These are phyloP conservation scores for Cyclotella kingstonii DNA, from an alignment of 108 stramenopile species.

Conservation along the genomic window DNA sequence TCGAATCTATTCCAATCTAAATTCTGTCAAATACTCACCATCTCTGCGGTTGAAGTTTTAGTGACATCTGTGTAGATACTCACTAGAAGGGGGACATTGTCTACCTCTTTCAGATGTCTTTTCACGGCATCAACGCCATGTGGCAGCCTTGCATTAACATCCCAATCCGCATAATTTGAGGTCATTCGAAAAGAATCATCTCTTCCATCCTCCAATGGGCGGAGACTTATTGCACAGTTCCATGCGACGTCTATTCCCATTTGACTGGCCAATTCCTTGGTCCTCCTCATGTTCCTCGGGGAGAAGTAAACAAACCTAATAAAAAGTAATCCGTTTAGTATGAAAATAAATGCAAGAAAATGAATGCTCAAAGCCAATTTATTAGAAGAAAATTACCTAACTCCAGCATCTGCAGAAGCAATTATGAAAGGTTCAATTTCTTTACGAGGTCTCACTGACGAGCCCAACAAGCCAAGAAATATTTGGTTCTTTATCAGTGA, in stretches of 20 bases:
- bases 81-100: conserved; percentile 96
- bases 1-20: not conserved
- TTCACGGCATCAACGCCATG: conserved; percentile 91
- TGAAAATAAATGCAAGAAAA: too few relatives aligned
- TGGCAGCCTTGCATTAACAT: conserved; percentile 93
- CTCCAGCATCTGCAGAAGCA: conserved; percentile 83
- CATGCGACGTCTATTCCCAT: conserved; percentile 96
- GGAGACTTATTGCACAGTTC: conserved; percentile 94
- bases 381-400: too few relatives aligned
- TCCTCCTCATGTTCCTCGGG: conserved; percentile 96
- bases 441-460: conserved; percentile 81
- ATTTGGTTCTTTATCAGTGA: conserved; percentile 80
- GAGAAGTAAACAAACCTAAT: conserved; percentile 83
- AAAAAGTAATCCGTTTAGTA: not conserved
- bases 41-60: conserved; percentile 82
- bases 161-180: conserved; percentile 95
- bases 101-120: conserved; percentile 83
- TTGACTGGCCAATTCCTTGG: conserved; percentile 91
- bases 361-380: too few relatives aligned
- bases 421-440: conserved; percentile 86
- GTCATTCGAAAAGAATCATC: conserved; percentile 90
- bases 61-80: conserved; percentile 96
- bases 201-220: conserved; percentile 73
- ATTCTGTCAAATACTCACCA: conserved; percentile 54
- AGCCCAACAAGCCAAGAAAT: conserved; percentile 94